Base-by-base conservation (phyloP, 441 rosid species). In the Populus hybrid region DNA sequence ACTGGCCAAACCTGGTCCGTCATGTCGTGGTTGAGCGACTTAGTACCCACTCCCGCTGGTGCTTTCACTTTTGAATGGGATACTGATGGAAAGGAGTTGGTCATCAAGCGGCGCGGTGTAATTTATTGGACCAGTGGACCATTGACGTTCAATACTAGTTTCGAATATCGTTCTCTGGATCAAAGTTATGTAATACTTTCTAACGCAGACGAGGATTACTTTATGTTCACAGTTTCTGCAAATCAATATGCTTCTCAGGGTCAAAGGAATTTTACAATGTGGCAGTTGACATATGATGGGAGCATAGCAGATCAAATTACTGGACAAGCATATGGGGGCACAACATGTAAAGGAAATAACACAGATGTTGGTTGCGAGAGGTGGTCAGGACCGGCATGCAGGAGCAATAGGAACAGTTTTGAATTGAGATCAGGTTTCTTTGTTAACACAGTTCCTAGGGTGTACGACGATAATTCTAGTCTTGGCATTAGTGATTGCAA, bases 71-170 rank as follows among this genome's bases (percentile, higher is more conserved):
- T 83, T 6, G 85, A 76, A 6, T 10, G 40, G 30, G 77, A 79
- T 20, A 24, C 78, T 30, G 67, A 28, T 28, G 59, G 65, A 8
- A 67, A 34, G 8, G 80, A 81, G 26, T 14, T 82, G 46, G 64
- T 75, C 6, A 59, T 79, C 4, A 32, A 72, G 81, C 70, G 84
- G 71, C 72, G 40, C 35, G 78, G 72, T 8, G n/a, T 59, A 10
- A 61, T 69, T 5, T 80, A 53, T 35, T 82, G 83, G 86, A 78
- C 50, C 2, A 79, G 81, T 24, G 86, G 84, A 8, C 9, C 35
- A 9, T 76, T 78, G 73, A n/a, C 2, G 71, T 10, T 14, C 21
- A 46, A 7, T 4, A 46, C 11, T 38, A 61, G 61, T 3, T 30
- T 46, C 63, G 75, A 28, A 26, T 30, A 7, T 77, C n/a, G 1